Evolutionary conservation across 2,329 filamentous ascomycete genomes (phyloP), one percentile per base, ranked within the genome.

Genomic region (Aspergillus oerlinghausenensis): DNA sequence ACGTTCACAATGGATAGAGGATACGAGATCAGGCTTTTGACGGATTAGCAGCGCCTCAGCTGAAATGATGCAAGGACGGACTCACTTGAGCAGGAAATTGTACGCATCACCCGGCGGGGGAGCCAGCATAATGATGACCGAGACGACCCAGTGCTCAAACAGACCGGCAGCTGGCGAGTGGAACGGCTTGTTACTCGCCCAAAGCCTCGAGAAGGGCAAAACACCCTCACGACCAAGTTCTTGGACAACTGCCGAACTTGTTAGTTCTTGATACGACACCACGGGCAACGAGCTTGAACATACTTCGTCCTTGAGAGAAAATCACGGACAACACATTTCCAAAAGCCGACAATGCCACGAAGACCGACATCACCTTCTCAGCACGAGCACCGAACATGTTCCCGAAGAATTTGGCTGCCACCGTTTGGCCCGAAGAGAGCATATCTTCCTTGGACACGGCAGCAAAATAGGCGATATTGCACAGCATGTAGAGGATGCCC

Each of bases 171-270:
- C 79, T 0, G 87, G 87, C 0, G 87, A 81, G 55, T 86, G 84
- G 59, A 85, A 87, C 0, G 87, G 88, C 71, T 81, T 83, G 65
- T 85, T 87, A 3, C 85, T 88, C 0, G 87, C 87, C 84, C 84
- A 89, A 67, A 90, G 82, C 2, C 79, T 78, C 58, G 83, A 84
- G 54, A 81, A 87, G 0, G 88, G 88, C 14, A 90, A 66, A 4
- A 90, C 75, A 0, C 86, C 86, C 65, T 90, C 87, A 65, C 88
- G 88, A 0, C 84, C 88, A 48, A 90, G 76, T 68, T 89, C 87
- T 59, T 77, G 75, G 48, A 75, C 69, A 55, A 75, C 71, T 74
- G 28, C 47, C 49, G 19, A 32, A 17, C 21, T 1, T 17, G 49
- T 55, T 50, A 60, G 48, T 58, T 38, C 32, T 59, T 55, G 38